Evolutionary conservation across 2,329 filamentous ascomycete genomes (phyloP).

Genomic region (Stachybotrys chlorohalonatus): DNA sequence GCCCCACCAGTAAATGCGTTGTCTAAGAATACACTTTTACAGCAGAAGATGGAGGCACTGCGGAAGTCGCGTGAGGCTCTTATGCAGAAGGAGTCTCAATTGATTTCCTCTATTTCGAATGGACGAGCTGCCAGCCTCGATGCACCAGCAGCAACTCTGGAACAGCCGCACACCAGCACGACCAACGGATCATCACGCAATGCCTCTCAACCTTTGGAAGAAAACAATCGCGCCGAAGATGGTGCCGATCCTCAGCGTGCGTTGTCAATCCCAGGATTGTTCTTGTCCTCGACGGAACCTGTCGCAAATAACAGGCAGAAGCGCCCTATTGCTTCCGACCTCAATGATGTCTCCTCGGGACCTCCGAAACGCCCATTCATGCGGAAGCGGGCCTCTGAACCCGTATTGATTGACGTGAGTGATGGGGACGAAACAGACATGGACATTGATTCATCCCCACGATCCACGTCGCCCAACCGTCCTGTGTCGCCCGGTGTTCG

Average conservation of each 20-base stretch:
- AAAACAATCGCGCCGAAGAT: background rate
- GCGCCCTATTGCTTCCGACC: constrained; percentile 56
- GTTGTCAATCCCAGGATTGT: constrained; percentile 26
- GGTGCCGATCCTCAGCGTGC: constrained; percentile 6
- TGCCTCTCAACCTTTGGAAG: background rate
- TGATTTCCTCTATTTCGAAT: background rate
- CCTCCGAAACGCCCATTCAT: constrained; percentile 53
- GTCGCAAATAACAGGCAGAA: constrained; percentile 20
- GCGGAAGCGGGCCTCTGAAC: constrained; percentile 47
- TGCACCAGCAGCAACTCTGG: background rate
- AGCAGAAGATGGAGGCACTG: constrained; percentile 70
- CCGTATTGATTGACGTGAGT: constrained; percentile 76
- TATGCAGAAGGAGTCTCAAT: constrained; percentile 15
- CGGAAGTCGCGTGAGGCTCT: constrained; percentile 45
- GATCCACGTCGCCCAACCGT: constrained; percentile 24
- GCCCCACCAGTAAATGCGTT: constrained; percentile 20
- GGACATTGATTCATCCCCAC: constrained; percentile 51
- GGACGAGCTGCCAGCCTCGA: background rate
- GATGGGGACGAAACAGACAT: constrained; percentile 62
- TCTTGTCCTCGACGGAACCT: constrained; percentile 19
- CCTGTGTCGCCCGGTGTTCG: constrained; percentile 21
- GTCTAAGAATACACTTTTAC: constrained; percentile 65
- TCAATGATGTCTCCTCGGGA: constrained; percentile 44
- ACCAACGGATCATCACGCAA: background rate
- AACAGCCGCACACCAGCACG: background rate